Base-by-base conservation (phyloP, 129 eudicot species). In the Pittosporum tobira region DNA sequence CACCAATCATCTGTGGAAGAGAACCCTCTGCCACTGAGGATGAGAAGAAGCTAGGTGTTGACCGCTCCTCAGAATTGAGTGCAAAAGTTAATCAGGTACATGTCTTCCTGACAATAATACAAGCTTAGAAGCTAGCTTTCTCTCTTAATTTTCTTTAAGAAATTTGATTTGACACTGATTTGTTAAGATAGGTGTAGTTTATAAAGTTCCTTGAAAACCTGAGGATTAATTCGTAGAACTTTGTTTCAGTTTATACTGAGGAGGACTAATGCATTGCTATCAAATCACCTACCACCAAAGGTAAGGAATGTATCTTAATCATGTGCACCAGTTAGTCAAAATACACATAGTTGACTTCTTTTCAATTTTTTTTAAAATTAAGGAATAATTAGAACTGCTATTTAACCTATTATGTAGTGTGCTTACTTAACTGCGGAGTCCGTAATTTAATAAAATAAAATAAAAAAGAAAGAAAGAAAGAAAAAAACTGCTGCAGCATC, bases 221-320 rank as follows among this genome's bases (percentile, higher is more conserved):
- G 36, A 4, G 11, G 68, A 14, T 9, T 51, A 52, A 70, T 43
- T 34, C 30, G 3, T 50, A 45, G 43, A 52, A 38, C 29, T 68
- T 22, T 75, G 27, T 73, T 60, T 59, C 91, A 93, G 96, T 93
- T 87, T 71, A 84, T 93, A 71, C 65, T 93, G 80, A 84, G 99
- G 83, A 83, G 99, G 78, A 87, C 94, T 26, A 93, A 87, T 71
- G 88, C 96, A 12, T 62, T 93, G 70, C 63, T 87, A 49, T 93
- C 99, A 11, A 93, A 87, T 71, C 99, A 93, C 80, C 72, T 93
- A 60, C 99, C 99, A 67, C 99, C 99, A 54, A 93, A 93, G 94
- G 99, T 87, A 84, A 52, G 29, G 5, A 20, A 16, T 13, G 30
- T 48, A 20, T 65, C 16, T 60, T 61, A 31, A 48, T 26, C 8